Percentiles rank a stretch among this genome's conserved stretches.
phyloP scores from a whole-genome alignment of 192 early-diverging fungal species.

The Coemansia sp. region DNA sequence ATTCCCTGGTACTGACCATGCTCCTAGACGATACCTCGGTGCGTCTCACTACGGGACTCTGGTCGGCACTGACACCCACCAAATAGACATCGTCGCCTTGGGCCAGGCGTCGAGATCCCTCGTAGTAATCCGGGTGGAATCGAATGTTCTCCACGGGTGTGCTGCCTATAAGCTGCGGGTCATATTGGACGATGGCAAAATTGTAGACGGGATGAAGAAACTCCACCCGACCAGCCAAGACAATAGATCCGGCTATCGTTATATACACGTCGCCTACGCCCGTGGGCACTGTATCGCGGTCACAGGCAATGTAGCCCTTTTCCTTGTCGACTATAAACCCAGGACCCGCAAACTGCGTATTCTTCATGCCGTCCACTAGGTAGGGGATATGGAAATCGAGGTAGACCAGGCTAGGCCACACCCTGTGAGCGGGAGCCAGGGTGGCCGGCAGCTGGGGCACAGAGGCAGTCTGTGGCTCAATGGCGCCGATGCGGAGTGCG shows the following conservation, averaged over 20 bases:
- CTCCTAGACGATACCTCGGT: constrained; percentile 37
- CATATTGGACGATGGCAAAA: constrained; percentile 79
- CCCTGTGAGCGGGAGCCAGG: constrained; percentile 64
- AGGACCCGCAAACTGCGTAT: constrained; percentile 60
- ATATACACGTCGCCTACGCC: constrained; percentile 82
- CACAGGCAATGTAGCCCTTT: constrained; percentile 76
- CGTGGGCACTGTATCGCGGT: constrained; percentile 86
- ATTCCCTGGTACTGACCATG: constrained; percentile 68
- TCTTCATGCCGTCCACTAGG: constrained; percentile 72
- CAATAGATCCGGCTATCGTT: constrained; percentile 86
- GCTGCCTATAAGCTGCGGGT: constrained; percentile 65
- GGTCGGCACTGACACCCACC: constrained; percentile 63
- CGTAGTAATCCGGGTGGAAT: constrained; percentile 35
- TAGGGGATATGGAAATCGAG: constrained; percentile 81
- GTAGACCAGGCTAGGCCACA: constrained; percentile 81
- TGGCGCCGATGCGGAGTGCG: constrained; percentile 10
- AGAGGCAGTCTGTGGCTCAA: constrained; percentile 64
- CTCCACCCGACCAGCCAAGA: constrained; percentile 75
- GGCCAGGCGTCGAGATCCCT: constrained; percentile 28
- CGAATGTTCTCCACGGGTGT: constrained; percentile 69
- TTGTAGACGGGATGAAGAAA: constrained; percentile 92
- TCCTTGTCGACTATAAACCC: constrained; percentile 73
- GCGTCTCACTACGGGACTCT: constrained; percentile 59
- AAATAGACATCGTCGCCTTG: constrained; percentile 61
- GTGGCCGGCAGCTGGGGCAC: constrained; percentile 68